Conservation (phyloP, 257 asterid genomes). For the Solanum okadae region DNA sequence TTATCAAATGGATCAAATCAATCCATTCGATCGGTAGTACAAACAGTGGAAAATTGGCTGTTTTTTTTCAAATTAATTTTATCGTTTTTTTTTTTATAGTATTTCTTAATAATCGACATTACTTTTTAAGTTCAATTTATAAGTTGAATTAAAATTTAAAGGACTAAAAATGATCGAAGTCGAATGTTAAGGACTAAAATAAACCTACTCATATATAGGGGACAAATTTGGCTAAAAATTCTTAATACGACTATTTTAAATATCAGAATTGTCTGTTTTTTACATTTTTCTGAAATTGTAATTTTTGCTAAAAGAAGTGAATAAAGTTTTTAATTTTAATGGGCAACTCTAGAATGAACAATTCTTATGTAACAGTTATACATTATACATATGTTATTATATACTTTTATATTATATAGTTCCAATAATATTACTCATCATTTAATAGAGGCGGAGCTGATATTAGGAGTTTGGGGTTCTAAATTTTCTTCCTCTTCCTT, state of each 20-base stretch:
- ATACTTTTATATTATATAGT: background rate
- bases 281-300: background rate
- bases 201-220: background rate
- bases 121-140: no score
- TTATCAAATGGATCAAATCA: background rate
- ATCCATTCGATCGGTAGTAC: background rate
- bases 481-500: no score
- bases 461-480: no score
- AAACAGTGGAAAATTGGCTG: no score
- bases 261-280: background rate
- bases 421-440: background rate
- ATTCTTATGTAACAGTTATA: background rate
- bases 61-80: no score
- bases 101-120: no score
- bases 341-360: background rate
- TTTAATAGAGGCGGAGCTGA: no score
- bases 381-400: background rate
- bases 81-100: no score
- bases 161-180: background rate
- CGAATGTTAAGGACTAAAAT: background rate
- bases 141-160: background rate
- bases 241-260: background rate
- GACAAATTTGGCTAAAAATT: background rate
- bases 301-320: background rate
- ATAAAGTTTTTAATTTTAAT: background rate